Evolutionary conservation across 2,329 filamentous ascomycete genomes (phyloP).

Genomic region (Aulographum hederae): DNA sequence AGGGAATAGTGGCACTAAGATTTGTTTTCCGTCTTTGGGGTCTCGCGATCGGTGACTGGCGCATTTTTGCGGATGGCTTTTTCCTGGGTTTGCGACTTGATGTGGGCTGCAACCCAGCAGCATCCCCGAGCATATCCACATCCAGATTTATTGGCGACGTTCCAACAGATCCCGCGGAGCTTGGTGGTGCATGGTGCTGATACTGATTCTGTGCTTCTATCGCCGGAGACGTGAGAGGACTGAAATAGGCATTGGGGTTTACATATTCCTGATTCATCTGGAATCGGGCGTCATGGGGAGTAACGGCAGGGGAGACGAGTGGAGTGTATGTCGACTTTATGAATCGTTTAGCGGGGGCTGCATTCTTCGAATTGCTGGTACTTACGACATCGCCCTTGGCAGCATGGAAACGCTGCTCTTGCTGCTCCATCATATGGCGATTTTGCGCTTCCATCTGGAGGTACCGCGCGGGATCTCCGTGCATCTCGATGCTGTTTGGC

Average conservation of each 20-base stretch:
- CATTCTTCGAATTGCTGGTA: too few species aligned
- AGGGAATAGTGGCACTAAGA: slow-evolving; percentile 23
- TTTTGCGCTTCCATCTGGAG: slow-evolving; percentile 35
- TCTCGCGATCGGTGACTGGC: slow-evolving; percentile 46
- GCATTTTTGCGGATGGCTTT: slow-evolving; percentile 21
- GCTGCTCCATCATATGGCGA: slow-evolving; percentile 44
- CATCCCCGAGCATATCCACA: slow-evolving; percentile 23
- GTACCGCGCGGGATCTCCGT: slow-evolving; percentile 38
- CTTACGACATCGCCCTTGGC: too few species aligned
- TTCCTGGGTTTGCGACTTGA: slow-evolving; percentile 4
- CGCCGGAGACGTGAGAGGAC: slow-evolving; percentile 64
- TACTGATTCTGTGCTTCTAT: slow-evolving; percentile 28
- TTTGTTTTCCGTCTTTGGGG: slow-evolving; percentile 30
- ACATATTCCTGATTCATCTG: slow-evolving; percentile 32
- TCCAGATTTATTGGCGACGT: slow-evolving; percentile 28
- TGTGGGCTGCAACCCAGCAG: slow-evolving; percentile 14
- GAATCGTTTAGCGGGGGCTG: slow-evolving; percentile 3
- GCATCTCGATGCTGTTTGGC: slow-evolving; percentile 64
- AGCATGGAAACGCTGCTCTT: too few species aligned
- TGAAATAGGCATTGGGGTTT: slow-evolving; percentile 58
- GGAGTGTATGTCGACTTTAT: slow-evolving; percentile 5
- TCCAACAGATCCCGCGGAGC: slow-evolving; percentile 28
- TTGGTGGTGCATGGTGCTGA: slow-evolving; percentile 29
- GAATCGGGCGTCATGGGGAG: slow-evolving; percentile 57
- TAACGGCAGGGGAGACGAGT: slow-evolving; percentile 36